phyloP scores from a whole-genome alignment of 2,329 filamentous ascomycete genomes.

The Thelonectria blattea region DNA sequence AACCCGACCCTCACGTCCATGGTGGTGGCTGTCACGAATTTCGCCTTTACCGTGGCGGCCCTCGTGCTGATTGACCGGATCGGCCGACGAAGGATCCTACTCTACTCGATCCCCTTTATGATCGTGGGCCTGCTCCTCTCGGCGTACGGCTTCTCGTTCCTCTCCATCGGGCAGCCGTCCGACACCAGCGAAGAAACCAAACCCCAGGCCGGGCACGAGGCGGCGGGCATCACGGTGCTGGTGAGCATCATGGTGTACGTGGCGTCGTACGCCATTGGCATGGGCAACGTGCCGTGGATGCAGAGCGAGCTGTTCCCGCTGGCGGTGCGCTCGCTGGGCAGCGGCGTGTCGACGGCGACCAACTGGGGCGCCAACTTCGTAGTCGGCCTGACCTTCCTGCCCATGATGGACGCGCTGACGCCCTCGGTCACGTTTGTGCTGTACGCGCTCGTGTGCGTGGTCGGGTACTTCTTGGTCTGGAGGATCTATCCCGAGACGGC shows the following conservation, averaged over 20 bases:
- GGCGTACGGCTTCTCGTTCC: constrained; percentile 72
- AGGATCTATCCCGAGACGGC: constrained; percentile 85
- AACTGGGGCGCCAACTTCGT: constrained; percentile 90
- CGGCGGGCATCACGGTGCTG: constrained; percentile 67
- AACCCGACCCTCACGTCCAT: constrained; percentile 82
- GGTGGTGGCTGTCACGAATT: constrained; percentile 82
- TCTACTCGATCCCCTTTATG: constrained; percentile 88
- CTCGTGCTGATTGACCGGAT: constrained; percentile 79
- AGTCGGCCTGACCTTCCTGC: constrained; percentile 85
- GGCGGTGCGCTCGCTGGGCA: constrained; percentile 73
- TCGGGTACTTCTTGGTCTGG: constrained; percentile 73
- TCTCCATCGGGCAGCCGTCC: constrained; percentile 53
- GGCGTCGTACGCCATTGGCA: constrained; percentile 81
- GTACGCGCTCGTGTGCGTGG: constrained; percentile 75
- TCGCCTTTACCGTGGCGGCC: constrained; percentile 77
- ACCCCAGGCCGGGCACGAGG: constrained; percentile 27
- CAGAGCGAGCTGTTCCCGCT: constrained; percentile 90
- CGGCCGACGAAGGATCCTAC: constrained; percentile 78
- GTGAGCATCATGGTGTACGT: constrained; percentile 83
- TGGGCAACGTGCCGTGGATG: constrained; percentile 96
- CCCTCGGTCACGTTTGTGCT: constrained; percentile 79
- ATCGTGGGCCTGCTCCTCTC: constrained; percentile 72
- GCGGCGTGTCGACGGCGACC: constrained; percentile 76
- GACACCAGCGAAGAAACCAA: constrained; percentile 24
- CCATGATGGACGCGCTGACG: constrained; percentile 79